Percentiles rank a stretch among this genome's conserved stretches.
Evolutionary conservation across 2,329 filamentous ascomycete genomes (phyloP).

Genomic region (Scortechinia acanthostroma): DNA sequence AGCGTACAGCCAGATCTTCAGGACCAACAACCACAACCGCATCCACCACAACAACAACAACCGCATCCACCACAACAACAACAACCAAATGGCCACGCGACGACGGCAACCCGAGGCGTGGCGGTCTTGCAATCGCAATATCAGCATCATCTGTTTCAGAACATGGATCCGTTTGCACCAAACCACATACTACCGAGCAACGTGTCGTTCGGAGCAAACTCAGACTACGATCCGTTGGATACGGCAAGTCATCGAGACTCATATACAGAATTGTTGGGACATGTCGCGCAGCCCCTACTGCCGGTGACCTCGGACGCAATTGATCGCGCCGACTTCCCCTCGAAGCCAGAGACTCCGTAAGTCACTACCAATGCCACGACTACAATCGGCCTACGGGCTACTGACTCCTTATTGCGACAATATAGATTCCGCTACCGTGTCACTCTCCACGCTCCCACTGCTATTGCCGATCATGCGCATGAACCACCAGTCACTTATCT

Average conservation of each 20-base stretch:
- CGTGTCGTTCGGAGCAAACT: conserved; percentile 78
- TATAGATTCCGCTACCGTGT: conserved; percentile 80
- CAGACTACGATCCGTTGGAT: conserved; percentile 75
- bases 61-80: no score
- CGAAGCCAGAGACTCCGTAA: conserved; percentile 53
- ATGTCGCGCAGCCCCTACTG: conserved; percentile 54
- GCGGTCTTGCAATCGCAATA: conserved; percentile 67
- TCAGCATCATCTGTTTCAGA: conserved; percentile 54
- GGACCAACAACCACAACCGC: no score
- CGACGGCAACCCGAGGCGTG: conserved; percentile 32
- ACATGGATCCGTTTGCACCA: conserved; percentile 68
- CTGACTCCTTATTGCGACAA: no score
- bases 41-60: no score
- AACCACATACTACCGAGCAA: conserved; percentile 58
- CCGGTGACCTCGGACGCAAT: conserved; percentile 43
- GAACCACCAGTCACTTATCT: conserved; percentile 97
- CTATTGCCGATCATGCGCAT: conserved; percentile 83
- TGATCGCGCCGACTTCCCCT: conserved; percentile 35
- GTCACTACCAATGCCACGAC: conserved; percentile 7
- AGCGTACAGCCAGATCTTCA: conserved; percentile 56
- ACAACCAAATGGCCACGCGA: neutral
- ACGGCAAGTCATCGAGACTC: conserved; percentile 59
- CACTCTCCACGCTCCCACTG: conserved; percentile 85
- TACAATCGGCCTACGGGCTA: conserved; percentile 32
- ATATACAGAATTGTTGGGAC: conserved; percentile 37